phyloP scores from a whole-genome alignment of 2,329 filamentous ascomycete species.

The Aspergillus amoenus region DNA sequence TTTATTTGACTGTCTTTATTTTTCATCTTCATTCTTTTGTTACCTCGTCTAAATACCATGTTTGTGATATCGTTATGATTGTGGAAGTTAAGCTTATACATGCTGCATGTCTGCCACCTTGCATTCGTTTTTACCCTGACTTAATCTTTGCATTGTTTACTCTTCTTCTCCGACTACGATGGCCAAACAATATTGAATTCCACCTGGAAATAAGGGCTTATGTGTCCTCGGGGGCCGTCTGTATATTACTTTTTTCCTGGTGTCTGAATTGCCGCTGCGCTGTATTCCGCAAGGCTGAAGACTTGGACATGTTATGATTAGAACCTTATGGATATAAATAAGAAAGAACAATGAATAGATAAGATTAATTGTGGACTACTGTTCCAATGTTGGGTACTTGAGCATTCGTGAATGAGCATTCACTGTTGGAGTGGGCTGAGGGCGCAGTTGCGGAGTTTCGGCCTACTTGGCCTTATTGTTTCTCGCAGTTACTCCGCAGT shows the following conservation, averaged over 20 bases:
- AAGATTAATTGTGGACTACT: slow-evolving; percentile 1
- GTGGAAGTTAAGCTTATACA: slow-evolving; percentile 15
- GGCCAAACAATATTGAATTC: background rate
- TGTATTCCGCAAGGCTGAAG: slow-evolving; percentile 6
- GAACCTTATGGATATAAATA: slow-evolving; percentile 13
- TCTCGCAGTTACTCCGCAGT: background rate
- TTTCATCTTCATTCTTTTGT: slow-evolving; percentile 16
- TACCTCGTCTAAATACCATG: slow-evolving; percentile 22
- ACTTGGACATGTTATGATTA: slow-evolving; percentile 17
- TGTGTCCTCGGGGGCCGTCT: slow-evolving; percentile 7
- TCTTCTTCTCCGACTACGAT: slow-evolving; percentile 1
- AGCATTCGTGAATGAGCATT: background rate
- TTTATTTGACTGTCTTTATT: slow-evolving; percentile 21
- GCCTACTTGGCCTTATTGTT: slow-evolving; percentile 24
- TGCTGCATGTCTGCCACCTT: slow-evolving; percentile 13
- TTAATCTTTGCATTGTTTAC: slow-evolving; percentile 11
- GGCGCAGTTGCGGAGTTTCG: slow-evolving; percentile 9
- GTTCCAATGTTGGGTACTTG: background rate
- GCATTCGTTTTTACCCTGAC: slow-evolving; percentile 7
- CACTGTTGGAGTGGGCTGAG: background rate
- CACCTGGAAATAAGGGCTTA: background rate
- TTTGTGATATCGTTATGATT: slow-evolving; percentile 26
- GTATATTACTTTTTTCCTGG: slow-evolving; percentile 15
- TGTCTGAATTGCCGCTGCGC: background rate
- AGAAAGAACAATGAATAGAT: background rate